Evolutionary conservation across 371 early-diverging fungal genomes (phyloP), one percentile per base, ranked within the genome.

Genomic region (Saksenaea oblongispora): DNA sequence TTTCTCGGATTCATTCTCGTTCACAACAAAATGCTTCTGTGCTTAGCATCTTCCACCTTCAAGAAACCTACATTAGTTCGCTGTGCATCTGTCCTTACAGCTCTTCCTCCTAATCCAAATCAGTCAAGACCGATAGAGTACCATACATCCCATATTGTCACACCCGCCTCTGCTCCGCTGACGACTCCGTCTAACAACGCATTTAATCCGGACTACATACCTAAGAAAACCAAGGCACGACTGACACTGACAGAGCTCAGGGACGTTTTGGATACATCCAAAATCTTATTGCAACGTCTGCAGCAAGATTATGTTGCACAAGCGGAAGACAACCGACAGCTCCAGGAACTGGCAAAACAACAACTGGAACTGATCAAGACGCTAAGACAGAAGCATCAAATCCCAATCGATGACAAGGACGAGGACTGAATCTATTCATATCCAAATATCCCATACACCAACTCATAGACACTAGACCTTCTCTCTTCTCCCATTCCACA

Each of bases 181-280:
- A 79, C 79, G 37, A 66, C 76, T 24, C 64, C 66, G 35, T 79
- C 79, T 2, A 79, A 79, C 44, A 79, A 79, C 63, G 74, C 74
- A 5, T 79, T 79, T 42, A 70, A 79, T 56, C 75, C 79, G 9
- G 68, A 70, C 35, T 69, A 70, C 61, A 75, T 79, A 39, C 79
- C 79, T 5, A 66, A 70, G 37, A 63, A 67, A 24, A 68, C 74
- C 10, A 72, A 76, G 35, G 74, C 71, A 28, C 58, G 76, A 13
- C 62, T 79, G 1, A 64, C 73, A 14, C 28, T 76, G 37, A 57
- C 61, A 18, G 74, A 74, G 39, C 63, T 79, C 34, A 65, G 69
- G 17, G 62, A 68, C 35, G 73, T 79, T 11, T 56, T 79, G 13
- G 70, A 79, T 51, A 64, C 69, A 11, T 73, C 76, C 1, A 69